Evolutionary conservation across 2,329 filamentous ascomycete species (phyloP), one percentile per base, ranked within the genome.

Genomic region (Fusarium chuoi): DNA sequence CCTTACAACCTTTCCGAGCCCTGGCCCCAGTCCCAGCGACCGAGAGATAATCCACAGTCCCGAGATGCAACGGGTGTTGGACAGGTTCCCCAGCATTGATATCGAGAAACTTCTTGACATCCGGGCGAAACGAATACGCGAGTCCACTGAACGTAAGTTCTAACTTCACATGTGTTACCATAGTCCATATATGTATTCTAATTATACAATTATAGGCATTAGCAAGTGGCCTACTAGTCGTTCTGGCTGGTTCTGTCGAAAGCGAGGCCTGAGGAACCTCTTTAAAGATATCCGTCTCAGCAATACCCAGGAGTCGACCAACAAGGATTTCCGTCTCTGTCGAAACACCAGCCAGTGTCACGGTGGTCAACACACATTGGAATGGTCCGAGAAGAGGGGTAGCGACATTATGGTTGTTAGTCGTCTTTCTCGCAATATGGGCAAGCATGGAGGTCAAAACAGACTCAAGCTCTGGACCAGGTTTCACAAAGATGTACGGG

Each of bases 381-480:
- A 62, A 33, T 71, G 64, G 67, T 33, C 13, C 17, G 68, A 72
- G 17, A 26, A 44, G 7, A 48, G 38, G 30, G 46, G 46, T 7
- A 42, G 39, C 28, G 49, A 54, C 28, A 67, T 63, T 28, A 56
- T 71, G 36, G 51, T 71, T 17, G 20, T 51, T 14, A 67, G 69
- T 28, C 46, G 24, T 36, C 49, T 54, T 26, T 44, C 49, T 44
- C 13, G 44, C 12, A 44, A 28, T 24, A 36, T 62, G 36, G 33
- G n/a, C 24, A 9, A 33, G 12, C 30, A 30, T 7, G 17, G 26
- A 41, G 20, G 33, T 17, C 41, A 49, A 49, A 49, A 35, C 20
- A 57, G 42, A 30, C 26, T 41, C n/a, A 68, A 54, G 26, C 10
- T 48, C 12, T 41, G 38, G 28, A 44, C 30, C 7, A 28, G 33